These are phyloP conservation scores for Melocanna baccifera DNA, from an alignment of 176 grass and related monocot species.

Conservation along the genomic window DNA sequence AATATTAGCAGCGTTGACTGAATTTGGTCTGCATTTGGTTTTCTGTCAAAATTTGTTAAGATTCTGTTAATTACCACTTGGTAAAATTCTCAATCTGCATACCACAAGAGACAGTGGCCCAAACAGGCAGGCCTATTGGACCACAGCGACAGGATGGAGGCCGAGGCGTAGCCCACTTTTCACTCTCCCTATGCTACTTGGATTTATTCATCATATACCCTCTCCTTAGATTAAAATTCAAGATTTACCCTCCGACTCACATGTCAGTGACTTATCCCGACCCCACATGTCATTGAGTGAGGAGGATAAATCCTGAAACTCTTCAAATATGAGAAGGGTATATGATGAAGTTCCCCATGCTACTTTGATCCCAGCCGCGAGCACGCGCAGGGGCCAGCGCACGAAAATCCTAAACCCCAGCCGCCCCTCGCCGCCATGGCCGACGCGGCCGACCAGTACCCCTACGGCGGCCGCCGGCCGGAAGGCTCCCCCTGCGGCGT, in stretches of 20 bases:
- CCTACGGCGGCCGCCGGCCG: not conserved
- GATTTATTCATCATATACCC: no score
- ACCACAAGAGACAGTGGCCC: not conserved
- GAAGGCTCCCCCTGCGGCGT: not conserved
- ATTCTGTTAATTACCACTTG: not conserved
- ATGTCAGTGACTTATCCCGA: no score
- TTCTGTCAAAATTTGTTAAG: not conserved
- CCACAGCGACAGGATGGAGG: not conserved
- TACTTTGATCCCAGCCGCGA: no score
- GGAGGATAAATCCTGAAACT: no score
- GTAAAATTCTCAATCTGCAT: not conserved
- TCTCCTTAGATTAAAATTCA: no score
- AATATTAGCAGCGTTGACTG: not conserved
- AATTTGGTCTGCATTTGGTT: not conserved
- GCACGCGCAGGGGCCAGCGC: no score
- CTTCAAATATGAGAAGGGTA: no score
- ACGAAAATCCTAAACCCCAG: no score
- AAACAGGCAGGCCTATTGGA: not conserved
- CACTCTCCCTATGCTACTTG: not conserved
- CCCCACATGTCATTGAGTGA: no score
- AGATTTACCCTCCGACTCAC: no score
- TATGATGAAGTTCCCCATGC: no score
- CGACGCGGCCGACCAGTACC: not conserved
- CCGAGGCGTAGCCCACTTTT: not conserved
- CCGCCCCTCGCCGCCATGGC: slow-evolving; percentile 27